Evolutionary conservation across 495 filamentous ascomycete species (phyloP), one percentile per base, ranked within the genome.

Genomic region (Podospora pseudopauciseta): DNA sequence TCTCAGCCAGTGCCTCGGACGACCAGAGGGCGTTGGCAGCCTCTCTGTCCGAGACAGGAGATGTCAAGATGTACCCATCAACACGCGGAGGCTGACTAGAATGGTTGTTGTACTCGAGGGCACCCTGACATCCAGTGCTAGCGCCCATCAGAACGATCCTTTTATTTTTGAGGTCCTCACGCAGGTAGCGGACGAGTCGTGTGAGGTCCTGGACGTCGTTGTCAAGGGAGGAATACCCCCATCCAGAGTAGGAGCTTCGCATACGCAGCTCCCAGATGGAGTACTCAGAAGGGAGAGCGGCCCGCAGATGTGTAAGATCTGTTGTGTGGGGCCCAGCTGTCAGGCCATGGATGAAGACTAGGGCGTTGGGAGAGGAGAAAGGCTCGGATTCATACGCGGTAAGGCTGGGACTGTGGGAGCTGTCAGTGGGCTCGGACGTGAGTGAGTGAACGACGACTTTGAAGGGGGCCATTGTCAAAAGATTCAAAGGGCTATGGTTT

Each of bases 291-390:
- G 90, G 13, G 34, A 19, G 28, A 27, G 15, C 28, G 60, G 27
- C 28, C n/a, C 16, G 19, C 0, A 67, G 44, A 60, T 65, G 60
- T 26, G n/a, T 16, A 26, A 64, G 23, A 6, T 63, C 49, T 3
- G 60, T 67, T 5, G 58, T 44, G 64, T 86, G 83, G 56, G 92
- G 83, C 5, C 90, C 91, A 76, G 91, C 91, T 53, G 85, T 87
- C 60, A 97, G 85, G 11, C 93, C 93, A 68, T 88, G 89, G 62
- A 96, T 83, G 77, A 92, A 94, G 69, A 97, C 80, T n/a, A 96
- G 79, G 27, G 86, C 87, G 80, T 94, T 86, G 64, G 75, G 76
- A 72, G 75, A 62, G 56, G 79, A 74, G 73, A 72, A 23, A 58
- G 60, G 60, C 53, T 74, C 75, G 23, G 69, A 55, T 65, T 80